Conservation (phyloP, 768 basidiomycete genomes). For the Lactarius sanguifluus region DNA sequence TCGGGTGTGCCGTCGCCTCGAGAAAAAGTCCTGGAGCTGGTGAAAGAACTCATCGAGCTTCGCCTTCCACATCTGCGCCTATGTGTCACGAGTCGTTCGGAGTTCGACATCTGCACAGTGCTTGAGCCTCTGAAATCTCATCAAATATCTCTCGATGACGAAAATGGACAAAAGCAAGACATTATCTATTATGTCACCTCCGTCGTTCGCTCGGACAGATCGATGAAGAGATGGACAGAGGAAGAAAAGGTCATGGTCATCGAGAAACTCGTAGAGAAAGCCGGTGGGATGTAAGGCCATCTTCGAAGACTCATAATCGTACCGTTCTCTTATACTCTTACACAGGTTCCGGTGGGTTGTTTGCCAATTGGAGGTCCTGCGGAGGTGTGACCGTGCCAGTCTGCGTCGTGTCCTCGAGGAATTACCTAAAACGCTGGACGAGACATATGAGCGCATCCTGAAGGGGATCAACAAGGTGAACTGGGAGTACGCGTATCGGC, state of each 20-base stretch:
- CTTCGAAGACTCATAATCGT: neutral
- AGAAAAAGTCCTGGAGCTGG: neutral
- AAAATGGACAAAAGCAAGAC: neutral
- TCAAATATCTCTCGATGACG: neutral
- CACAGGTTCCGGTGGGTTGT: slow-evolving; percentile 7
- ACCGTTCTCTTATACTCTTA: neutral
- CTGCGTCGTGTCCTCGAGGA: neutral
- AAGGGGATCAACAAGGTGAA: neutral
- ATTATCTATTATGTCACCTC: neutral
- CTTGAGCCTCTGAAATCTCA: neutral
- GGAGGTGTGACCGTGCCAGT: neutral
- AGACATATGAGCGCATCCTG: slow-evolving; percentile 2
- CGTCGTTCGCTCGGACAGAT: neutral
- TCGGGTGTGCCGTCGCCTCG: neutral
- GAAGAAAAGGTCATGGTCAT: too few relatives aligned
- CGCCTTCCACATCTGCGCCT: neutral
- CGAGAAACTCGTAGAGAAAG: neutral
- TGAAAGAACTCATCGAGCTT: neutral
- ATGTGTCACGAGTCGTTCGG: neutral
- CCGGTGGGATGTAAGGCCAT: slow-evolving; percentile 2
- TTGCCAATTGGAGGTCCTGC: neutral
- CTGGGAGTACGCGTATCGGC: neutral
- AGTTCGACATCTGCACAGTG: neutral
- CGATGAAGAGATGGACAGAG: neutral
- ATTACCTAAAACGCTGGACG: slow-evolving; percentile 2